Evolutionary conservation across 345 rosid species (phyloP).

Genomic region (Turnera subulata): DNA sequence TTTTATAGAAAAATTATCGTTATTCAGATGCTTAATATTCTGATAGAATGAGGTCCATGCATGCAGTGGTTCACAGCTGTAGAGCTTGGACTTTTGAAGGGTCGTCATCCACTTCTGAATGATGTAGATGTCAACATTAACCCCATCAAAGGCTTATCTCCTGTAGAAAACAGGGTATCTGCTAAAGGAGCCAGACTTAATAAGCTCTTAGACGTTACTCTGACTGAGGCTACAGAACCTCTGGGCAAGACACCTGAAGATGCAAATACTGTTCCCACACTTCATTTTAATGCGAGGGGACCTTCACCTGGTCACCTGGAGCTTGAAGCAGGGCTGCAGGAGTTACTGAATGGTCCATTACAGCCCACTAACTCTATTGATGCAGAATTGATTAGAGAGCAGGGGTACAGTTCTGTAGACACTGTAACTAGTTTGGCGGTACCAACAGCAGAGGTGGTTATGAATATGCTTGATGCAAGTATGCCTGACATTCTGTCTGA

Average conservation of each 20-base stretch:
- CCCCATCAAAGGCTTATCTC: slow-evolving; percentile 55
- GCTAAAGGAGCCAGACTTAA: slow-evolving; percentile 30
- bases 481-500: slow-evolving; percentile 68
- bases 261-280: slow-evolving; percentile 22
- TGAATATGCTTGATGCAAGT: slow-evolving; percentile 80
- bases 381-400: slow-evolving; percentile 39
- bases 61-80: slow-evolving; percentile 90
- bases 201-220: slow-evolving; percentile 38
- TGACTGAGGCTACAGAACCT: slow-evolving; percentile 32
- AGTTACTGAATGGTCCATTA: slow-evolving; percentile 21
- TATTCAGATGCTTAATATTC: slow-evolving; percentile 2
- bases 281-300: slow-evolving; percentile 28
- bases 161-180: slow-evolving; percentile 40
- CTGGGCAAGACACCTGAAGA: slow-evolving; percentile 27
- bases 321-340: slow-evolving; percentile 26
- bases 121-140: slow-evolving; percentile 76
- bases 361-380: slow-evolving; percentile 36
- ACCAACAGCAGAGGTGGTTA: slow-evolving; percentile 67
- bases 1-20: too few relatives aligned
- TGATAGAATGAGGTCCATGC: neutral
- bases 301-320: slow-evolving; percentile 27
- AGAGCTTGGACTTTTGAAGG: slow-evolving; percentile 94
- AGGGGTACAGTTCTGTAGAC: slow-evolving; percentile 35
- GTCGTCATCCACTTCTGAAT: slow-evolving; percentile 89
- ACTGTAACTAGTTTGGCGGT: slow-evolving; percentile 58